Base-by-base conservation (phyloP, 2,329 filamentous ascomycete genomes). In the Tolypocladium sp. region DNA sequence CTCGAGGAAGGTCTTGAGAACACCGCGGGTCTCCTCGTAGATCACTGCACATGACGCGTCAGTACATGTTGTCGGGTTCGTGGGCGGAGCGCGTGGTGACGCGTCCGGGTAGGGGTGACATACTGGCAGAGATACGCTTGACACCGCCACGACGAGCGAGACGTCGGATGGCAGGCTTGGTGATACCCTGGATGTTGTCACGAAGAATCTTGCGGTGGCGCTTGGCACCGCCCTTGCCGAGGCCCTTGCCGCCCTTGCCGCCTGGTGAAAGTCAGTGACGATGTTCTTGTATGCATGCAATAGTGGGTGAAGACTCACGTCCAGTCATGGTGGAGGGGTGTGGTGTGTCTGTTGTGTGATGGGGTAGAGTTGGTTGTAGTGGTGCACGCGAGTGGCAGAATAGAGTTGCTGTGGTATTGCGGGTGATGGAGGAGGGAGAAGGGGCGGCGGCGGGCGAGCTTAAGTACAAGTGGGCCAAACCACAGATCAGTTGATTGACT, bases 181-280 rank as follows among this genome's bases (percentile, higher is more conserved):
- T 97, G 76, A 97, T 97, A 82, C 92, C 92, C 83, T 97, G 92
- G 76, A 97, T 97, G 90, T 96, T 97, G 89, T 96, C 92, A 81
- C 92, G 91, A 79, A 97, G 86, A 84, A 97, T 97, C 90, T 97
- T 97, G 74, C 93, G 88, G 82, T 97, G 92, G 80, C 92, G 92
- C 90, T 97, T 97, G 80, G 93, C 93, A 78, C 92, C 92, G 67
- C 92, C 92, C 88, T 96, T 96, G 78, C 92, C 92, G 80, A 96
- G 91, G 77, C 92, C 92, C 87, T 96, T 96, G 77, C 92, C 92
- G 79, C 92, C 92, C 82, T 96, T 95, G 77, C 91, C 91, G 77
- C 91, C 91, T 94, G 70, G 5, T 35, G 20, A 8, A 3, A 7
- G 49, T 53, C 20, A 53, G 49, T n/a, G 30, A 15, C 8, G 17